Conservation (phyloP, 805 yeast species). For the Kodamaea sagamina region DNA sequence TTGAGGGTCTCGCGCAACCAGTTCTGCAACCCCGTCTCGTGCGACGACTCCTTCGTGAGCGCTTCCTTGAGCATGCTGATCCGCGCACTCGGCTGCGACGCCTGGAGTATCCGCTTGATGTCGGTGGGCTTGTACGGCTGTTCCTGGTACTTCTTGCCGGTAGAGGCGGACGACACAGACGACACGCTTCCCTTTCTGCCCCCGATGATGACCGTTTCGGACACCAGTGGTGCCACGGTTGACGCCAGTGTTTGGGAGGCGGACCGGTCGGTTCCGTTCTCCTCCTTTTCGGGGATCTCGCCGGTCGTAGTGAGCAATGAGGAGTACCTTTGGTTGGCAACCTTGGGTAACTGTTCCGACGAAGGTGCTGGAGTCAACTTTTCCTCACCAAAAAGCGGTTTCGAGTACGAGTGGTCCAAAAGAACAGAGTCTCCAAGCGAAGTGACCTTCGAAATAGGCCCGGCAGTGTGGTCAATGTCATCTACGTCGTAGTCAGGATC, state of each 20-base stretch:
- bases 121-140: slow-evolving; percentile 36
- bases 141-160: slow-evolving; percentile 6
- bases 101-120: slow-evolving; percentile 43
- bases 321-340: slow-evolving; percentile 21
- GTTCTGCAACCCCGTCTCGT: slow-evolving; percentile 57
- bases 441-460: background rate
- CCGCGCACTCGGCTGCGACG: slow-evolving; percentile 45
- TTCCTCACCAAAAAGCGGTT: slow-evolving; percentile 29
- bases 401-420: slow-evolving; percentile 20
- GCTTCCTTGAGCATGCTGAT: slow-evolving; percentile 45
- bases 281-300: background rate
- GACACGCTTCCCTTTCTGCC: slow-evolving; percentile 4
- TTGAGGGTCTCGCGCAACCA: slow-evolving; percentile 55
- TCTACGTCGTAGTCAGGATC: slow-evolving; percentile 27
- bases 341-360: slow-evolving; percentile 9
- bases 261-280: background rate
- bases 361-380: slow-evolving; percentile 25
- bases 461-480: slow-evolving; percentile 10
- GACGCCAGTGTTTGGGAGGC: slow-evolving; percentile 5
- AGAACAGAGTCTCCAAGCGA: slow-evolving; percentile 28
- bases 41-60: slow-evolving; percentile 41
- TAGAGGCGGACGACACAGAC: no score
- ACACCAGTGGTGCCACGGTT: background rate
- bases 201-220: background rate
- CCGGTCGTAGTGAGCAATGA: slow-evolving; percentile 3